phyloP scores from a whole-genome alignment of 2,329 filamentous ascomycete species.

The Didymella glomerata region DNA sequence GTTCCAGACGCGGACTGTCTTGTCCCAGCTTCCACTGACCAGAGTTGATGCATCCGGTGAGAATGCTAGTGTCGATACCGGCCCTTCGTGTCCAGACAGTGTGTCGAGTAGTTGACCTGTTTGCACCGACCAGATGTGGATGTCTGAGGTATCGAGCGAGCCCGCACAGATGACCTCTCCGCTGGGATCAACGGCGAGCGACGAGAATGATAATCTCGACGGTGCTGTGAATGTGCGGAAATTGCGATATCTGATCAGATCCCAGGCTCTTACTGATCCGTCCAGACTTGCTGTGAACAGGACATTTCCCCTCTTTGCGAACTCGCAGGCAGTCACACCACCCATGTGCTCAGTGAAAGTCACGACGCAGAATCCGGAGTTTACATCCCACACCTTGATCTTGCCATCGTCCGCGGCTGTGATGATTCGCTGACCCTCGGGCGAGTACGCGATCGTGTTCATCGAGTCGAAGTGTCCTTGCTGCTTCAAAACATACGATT shows the following conservation, averaged over 20 bases:
- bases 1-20: conserved; percentile 93
- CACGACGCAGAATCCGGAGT: conserved; percentile 96
- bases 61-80: conserved; percentile 87
- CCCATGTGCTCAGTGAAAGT: conserved; percentile 98
- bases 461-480: conserved; percentile 97
- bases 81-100: conserved; percentile 90
- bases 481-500: conserved; percentile 98
- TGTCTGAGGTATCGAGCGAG: conserved; percentile 93
- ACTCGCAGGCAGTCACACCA: conserved; percentile 92
- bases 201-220: conserved; percentile 89
- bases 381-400: conserved; percentile 97
- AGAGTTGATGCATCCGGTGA: conserved; percentile 84
- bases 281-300: conserved; percentile 95
- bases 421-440: conserved; percentile 90
- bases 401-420: conserved; percentile 97
- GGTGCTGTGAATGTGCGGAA: conserved; percentile 97
- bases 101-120: conserved; percentile 94
- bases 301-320: conserved; percentile 93
- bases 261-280: conserved; percentile 94
- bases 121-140: conserved; percentile 98
- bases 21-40: conserved; percentile 95
- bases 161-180: conserved; percentile 96
- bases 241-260: conserved; percentile 93
- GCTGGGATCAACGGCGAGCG: conserved; percentile 93
- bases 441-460: conserved; percentile 91